Evolutionary conservation across 768 basidiomycete species (phyloP).

Genomic region (Lyophyllum shimeji): DNA sequence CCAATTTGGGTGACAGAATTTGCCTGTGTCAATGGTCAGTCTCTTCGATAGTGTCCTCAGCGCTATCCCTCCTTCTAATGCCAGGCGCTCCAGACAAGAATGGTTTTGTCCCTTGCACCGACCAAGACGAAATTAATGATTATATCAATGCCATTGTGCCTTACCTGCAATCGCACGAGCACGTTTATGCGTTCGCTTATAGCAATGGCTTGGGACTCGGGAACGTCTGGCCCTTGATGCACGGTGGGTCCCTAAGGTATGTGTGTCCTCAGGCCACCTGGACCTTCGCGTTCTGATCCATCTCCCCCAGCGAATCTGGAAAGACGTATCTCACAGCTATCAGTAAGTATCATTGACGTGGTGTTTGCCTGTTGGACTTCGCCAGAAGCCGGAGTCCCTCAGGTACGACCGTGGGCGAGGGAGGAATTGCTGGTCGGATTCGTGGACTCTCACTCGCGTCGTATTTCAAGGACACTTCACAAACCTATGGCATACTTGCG

Average conservation of each 20-base stretch:
- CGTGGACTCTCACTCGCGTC: neutral
- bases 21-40: slow-evolving; percentile 45
- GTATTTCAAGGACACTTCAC: too few relatives aligned
- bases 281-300: neutral
- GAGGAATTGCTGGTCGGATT: neutral
- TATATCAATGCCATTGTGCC: slow-evolving; percentile 40
- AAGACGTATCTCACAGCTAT: slow-evolving; percentile 40
- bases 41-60: neutral
- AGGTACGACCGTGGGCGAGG: neutral
- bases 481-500: too few relatives aligned
- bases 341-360: slow-evolving; percentile 34
- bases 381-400: neutral
- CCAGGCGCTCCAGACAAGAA: slow-evolving; percentile 26
- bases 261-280: neutral
- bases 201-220: slow-evolving; percentile 49
- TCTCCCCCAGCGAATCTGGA: slow-evolving; percentile 34
- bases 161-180: slow-evolving; percentile 34
- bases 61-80: neutral
- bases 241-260: slow-evolving; percentile 34
- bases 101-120: slow-evolving; percentile 41
- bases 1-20: slow-evolving; percentile 51
- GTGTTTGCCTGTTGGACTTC: neutral
- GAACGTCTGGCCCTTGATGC: slow-evolving; percentile 44
- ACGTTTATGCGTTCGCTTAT: slow-evolving; percentile 45
- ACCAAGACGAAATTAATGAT: slow-evolving; percentile 40